Base-by-base conservation (phyloP, 2,329 filamentous ascomycete species). In the Colletotrichum musae region DNA sequence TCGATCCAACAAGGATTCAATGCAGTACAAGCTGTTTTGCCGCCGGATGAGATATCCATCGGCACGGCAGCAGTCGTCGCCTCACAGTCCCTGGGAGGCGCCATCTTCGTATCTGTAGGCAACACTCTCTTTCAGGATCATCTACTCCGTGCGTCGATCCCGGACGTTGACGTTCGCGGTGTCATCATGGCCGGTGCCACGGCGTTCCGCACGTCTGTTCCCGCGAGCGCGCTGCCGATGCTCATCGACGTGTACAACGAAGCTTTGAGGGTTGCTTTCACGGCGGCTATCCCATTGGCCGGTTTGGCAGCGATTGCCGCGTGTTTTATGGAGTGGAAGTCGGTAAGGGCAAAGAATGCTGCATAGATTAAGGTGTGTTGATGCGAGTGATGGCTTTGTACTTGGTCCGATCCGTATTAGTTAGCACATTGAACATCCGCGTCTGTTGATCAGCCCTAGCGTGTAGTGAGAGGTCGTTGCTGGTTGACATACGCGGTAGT, bases 221-320 rank as follows among this genome's bases (percentile, higher is more conserved):
- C 84, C 0, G 64, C 78, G 0, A 75, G 86, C 13, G 81, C 82
- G 70, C 74, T 92, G 0, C 74, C 78, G 0, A 82, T 81, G 0
- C 86, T 93, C 50, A 78, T 91, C 16, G 59, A 74, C 0, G 87
- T 87, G 0, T 93, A 93, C 78, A 91, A 86, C 67, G 79, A 86
- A 59, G 87, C 87, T 0, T 88, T 91, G 73, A 89, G 89, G 73
- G 87, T 90, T 6, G 82, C 84, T 4, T 83, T 89, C 28, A 89
- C 68, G 7, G 64, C 43, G 36, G 68, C 68, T 3, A 59, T 70
- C 43, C 58, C 64, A 1, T 45, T 70, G 64, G 64, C 64, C 12
- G 68, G 58, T 7, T 7, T 68, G 7, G 66, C 68, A 10, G 41
- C 43, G 7, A 52, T 70, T 53, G 64, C 68, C 9, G 52, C 68